phyloP scores from a whole-genome alignment of 208 protist genomes.

The Kentomonas sorsogonicus region DNA sequence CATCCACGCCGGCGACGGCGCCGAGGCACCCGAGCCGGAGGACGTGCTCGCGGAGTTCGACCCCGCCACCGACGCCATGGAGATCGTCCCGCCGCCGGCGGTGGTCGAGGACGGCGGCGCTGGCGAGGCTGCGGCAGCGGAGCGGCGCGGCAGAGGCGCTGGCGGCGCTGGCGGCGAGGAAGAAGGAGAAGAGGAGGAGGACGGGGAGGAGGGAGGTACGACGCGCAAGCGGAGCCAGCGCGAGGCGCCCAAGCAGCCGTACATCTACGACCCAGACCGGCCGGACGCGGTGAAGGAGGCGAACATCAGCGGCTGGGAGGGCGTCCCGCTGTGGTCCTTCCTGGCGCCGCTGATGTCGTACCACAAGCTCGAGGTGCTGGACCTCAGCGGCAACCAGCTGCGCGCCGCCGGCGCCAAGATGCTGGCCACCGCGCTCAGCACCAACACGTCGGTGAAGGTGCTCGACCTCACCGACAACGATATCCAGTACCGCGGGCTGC shows the following conservation, averaged over 20 bases:
- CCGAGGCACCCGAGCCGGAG: slow-evolving; percentile 29
- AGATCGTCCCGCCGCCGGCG: too few relatives aligned
- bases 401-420: slow-evolving; percentile 60
- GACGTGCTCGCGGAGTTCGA: slow-evolving; percentile 21
- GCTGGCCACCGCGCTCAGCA: slow-evolving; percentile 62
- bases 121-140: slow-evolving; percentile 18
- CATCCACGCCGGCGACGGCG: slow-evolving; percentile 79
- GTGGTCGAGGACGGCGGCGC: slow-evolving; percentile 21
- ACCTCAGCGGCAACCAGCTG: slow-evolving; percentile 75
- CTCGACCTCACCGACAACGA: slow-evolving; percentile 67
- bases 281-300: slow-evolving; percentile 4
- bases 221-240: too few relatives aligned
- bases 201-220: too few relatives aligned
- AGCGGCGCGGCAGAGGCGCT: slow-evolving; percentile 22
- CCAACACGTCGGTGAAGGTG: slow-evolving; percentile 63
- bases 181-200: too few relatives aligned
- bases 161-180: too few relatives aligned
- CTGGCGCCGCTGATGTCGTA: slow-evolving; percentile 65
- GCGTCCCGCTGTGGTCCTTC: slow-evolving; percentile 69
- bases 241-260: too few relatives aligned
- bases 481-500: slow-evolving; percentile 66
- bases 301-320: slow-evolving; percentile 40
- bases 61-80: slow-evolving; percentile 34
- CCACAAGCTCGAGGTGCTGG: slow-evolving; percentile 63
- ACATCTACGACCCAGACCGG: neutral